These are phyloP conservation scores for Babesia sp. DNA, from an alignment of 169 alveolate genomes.

Conservation along the genomic window DNA sequence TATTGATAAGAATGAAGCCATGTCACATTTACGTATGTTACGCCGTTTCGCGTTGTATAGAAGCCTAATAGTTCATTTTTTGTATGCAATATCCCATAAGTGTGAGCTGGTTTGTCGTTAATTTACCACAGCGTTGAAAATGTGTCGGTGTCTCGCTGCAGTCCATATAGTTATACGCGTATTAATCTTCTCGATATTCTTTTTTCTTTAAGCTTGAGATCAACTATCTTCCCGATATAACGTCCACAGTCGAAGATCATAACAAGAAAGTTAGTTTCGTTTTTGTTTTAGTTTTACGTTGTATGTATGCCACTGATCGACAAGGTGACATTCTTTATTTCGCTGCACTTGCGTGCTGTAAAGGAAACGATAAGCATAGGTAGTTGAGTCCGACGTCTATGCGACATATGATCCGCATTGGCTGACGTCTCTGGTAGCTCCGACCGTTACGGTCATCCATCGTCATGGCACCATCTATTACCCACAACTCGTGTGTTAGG, in stretches of 20 bases:
- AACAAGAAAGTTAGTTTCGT: too few relatives aligned
- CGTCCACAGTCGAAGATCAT: too few relatives aligned
- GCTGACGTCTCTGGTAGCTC: too few relatives aligned
- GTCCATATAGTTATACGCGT: background rate
- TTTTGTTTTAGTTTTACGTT: too few relatives aligned
- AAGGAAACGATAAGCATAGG: background rate
- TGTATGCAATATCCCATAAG: background rate
- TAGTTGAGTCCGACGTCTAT: background rate
- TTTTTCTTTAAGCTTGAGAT: too few relatives aligned
- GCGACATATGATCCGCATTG: too few relatives aligned
- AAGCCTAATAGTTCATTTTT: too few relatives aligned
- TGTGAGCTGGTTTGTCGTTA: background rate
- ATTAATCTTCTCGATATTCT: too few relatives aligned
- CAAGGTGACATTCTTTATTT: background rate
- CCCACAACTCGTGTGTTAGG: slow-evolving; percentile 11
- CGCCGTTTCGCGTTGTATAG: too few relatives aligned
- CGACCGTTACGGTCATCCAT: background rate
- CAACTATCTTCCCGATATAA: too few relatives aligned
- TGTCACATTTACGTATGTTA: too few relatives aligned
- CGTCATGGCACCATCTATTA: background rate
- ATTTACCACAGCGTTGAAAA: background rate
- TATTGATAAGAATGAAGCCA: too few relatives aligned
- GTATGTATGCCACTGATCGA: background rate
- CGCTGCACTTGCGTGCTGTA: background rate
- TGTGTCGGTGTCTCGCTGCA: background rate